Conservation (phyloP, 306 rosid genomes). For the Cicer cuneatum region DNA sequence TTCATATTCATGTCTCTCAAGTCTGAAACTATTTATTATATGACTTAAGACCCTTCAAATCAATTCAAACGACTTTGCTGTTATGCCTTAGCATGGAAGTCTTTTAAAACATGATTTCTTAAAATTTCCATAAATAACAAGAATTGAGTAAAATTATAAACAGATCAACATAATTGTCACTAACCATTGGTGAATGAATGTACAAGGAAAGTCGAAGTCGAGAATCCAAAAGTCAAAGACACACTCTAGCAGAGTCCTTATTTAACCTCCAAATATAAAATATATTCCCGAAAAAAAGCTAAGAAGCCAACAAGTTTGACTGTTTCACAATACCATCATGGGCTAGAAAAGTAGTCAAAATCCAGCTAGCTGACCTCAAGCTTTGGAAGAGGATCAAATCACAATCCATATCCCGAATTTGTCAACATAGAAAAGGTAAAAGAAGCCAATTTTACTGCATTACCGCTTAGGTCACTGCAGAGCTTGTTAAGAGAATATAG, state of each 20-base stretch:
- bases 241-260: constrained; percentile 1
- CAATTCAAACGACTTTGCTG: background rate
- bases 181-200: constrained; percentile 33
- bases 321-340: background rate
- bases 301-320: background rate
- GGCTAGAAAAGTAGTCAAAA: no score
- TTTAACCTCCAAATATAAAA: background rate
- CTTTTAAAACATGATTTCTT: background rate
- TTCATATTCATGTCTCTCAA: background rate
- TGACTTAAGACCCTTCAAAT: background rate
- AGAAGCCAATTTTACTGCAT: no score
- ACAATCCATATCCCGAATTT: no score
- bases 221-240: constrained; percentile 7
- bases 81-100: background rate
- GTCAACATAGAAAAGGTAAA: no score
- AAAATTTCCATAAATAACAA: background rate
- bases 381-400: no score
- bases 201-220: background rate
- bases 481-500: no score
- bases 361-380: no score
- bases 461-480: no score
- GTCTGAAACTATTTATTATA: background rate
- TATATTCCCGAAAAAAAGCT: no score
- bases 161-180: background rate
- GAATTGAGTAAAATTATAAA: background rate